Evolutionary conservation across 352 stramenopile species (phyloP).

Genomic region (Pythium phragmiticola): DNA sequence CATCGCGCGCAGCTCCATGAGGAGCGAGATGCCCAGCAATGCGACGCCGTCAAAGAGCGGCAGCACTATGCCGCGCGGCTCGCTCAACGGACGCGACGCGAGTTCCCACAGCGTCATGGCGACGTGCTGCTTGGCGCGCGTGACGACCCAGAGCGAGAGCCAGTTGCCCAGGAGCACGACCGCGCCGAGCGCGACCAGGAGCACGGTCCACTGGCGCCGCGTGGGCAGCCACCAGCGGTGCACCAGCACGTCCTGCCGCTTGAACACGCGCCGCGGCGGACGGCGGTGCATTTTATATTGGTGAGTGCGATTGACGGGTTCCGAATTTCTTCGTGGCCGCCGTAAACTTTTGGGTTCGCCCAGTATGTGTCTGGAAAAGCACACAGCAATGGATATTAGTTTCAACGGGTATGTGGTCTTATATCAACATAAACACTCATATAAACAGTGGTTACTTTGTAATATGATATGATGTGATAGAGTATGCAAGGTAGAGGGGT

Average conservation of each 20-base stretch:
- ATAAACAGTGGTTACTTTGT: too few species aligned
- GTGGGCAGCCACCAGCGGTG: conserved; percentile 6
- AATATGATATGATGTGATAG: too few species aligned
- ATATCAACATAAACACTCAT: too few species aligned
- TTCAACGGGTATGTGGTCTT: too few species aligned
- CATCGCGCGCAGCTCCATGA: conserved; percentile 58
- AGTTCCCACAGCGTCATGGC: conserved; percentile 22
- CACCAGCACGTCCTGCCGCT: conserved; percentile 11
- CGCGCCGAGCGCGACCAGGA: conserved; percentile 4
- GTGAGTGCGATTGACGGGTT: background rate
- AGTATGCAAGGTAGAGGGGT: too few species aligned
- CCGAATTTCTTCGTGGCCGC: conserved; percentile 1
- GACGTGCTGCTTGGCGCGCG: conserved; percentile 8
- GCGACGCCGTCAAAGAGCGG: conserved; percentile 67
- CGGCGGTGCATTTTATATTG: conserved; percentile 25
- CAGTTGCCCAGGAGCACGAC: conserved; percentile 21
- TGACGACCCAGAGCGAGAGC: conserved; percentile 15
- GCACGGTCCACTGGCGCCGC: conserved; percentile 14
- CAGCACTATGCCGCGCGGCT: conserved; percentile 54
- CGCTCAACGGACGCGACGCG: conserved; percentile 29
- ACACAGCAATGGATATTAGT: too few species aligned
- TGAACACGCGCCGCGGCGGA: conserved; percentile 14
- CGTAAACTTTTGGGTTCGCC: too few species aligned
- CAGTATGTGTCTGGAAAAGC: too few species aligned
- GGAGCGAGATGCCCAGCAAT: conserved; percentile 52